Base-by-base conservation (phyloP, 2,329 filamentous ascomycete species). In the Fusarium graminum region DNA sequence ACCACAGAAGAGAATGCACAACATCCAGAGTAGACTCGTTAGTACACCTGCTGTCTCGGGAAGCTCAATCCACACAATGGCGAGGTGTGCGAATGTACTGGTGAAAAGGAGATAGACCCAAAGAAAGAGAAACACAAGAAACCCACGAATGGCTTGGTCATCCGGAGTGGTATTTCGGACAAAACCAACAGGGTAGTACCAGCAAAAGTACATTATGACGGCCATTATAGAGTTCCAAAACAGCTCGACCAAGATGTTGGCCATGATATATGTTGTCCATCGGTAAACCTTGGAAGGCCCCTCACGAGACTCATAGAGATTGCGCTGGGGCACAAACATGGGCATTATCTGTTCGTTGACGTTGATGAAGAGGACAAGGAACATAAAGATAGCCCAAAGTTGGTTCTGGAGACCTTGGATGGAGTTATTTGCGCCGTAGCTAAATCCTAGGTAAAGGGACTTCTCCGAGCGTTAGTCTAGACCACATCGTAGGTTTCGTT, bases 311-410 rank as follows among this genome's bases (percentile, higher is more conserved):
- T 91, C 89, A 72, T 91, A 92, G 0, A 91, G 77, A 1, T 85
- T 81, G 30, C 89, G 86, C 69, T 91, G 88, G 0, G 86, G 85
- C 43, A 91, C 84, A 68, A 91, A 91, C 68, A 89, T 87, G 5
- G 89, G 88, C 88, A 91, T 90, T n/a, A 88, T 86, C 63, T 89
- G 86, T 60, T 88, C 83, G 6, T 84, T 82, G 32, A 89, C 45
- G 22, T 45, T 85, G 85, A n/a, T n/a, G 72, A 92, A 92, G 72
- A 91, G 86, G n/a, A 87, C 90, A 63, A 86, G 78, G 44, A 89
- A 78, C 86, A 91, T 88, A 76, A 92, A 92, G 43, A 90, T 86
- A 53, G 82, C 82, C 72, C 90, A 91, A 70, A 91, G 82, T 44
- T 90, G 86, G 73, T 90, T 90, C 69, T 91, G 88, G 4, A 92